These are phyloP conservation scores for Andrographis paniculata DNA, from an alignment of 305 asterid genomes.

Conservation along the genomic window DNA sequence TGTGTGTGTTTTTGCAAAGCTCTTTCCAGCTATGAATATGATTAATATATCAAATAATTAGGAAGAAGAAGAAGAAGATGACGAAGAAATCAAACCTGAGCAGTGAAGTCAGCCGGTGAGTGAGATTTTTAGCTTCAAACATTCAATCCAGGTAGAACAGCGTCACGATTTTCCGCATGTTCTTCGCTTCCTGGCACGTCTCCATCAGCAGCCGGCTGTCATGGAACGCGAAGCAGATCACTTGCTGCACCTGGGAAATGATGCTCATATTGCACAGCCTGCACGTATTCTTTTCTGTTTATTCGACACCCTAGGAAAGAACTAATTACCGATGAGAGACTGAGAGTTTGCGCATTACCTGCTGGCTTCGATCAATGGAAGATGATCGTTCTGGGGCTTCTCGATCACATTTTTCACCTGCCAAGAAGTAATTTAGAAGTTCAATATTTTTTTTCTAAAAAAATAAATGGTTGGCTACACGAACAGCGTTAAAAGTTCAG, in stretches of 20 bases:
- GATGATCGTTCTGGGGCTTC: constrained; percentile 95
- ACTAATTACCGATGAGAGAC: background rate
- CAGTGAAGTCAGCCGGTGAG: too few relatives aligned
- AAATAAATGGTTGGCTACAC: too few relatives aligned
- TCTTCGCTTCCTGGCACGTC: constrained; percentile 96
- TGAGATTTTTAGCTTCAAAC: too few relatives aligned
- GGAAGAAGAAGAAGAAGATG: too few relatives aligned
- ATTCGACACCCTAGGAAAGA: background rate
- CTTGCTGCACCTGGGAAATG: constrained; percentile 94
- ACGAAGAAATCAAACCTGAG: too few relatives aligned
- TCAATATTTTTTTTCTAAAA: too few relatives aligned
- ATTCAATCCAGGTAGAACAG: constrained; percentile 84
- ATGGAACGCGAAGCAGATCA: constrained; percentile 94
- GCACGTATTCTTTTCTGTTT: constrained; percentile 16
- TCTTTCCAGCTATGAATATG: too few relatives aligned
- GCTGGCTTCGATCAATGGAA: constrained; percentile 97
- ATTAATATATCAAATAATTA: too few relatives aligned
- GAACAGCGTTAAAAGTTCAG: too few relatives aligned
- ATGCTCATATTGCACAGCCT: constrained; percentile 99
- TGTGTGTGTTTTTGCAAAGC: too few relatives aligned
- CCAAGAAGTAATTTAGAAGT: constrained; percentile 6
- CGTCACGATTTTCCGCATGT: constrained; percentile 86
- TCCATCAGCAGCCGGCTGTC: constrained; percentile 96
- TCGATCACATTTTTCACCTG: constrained; percentile 89
- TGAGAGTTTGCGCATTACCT: constrained; percentile 34